phyloP scores from a whole-genome alignment of 176 grass and related monocot genomes.

The Elymus sibiricus region DNA sequence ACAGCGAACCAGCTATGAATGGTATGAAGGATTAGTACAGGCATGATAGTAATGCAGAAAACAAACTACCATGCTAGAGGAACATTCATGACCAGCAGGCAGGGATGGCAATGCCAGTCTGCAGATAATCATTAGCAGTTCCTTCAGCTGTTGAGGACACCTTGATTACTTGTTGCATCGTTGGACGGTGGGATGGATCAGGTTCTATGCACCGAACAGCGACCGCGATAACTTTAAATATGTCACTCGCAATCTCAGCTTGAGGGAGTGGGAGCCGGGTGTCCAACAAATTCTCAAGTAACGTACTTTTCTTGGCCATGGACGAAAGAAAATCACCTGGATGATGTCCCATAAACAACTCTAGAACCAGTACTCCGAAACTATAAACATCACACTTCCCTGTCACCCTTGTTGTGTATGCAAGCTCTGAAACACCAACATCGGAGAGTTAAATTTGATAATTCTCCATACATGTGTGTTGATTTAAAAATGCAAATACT shows the following conservation, averaged over 20 bases:
- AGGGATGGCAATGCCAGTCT: background rate
- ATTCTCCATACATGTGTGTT: no score
- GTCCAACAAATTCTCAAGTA: slow-evolving; percentile 10
- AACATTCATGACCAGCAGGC: background rate
- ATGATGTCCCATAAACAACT: slow-evolving; percentile 5
- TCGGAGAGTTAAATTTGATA: background rate
- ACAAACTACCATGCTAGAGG: background rate
- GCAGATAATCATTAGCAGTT: background rate
- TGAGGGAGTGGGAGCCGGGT: slow-evolving; percentile 2
- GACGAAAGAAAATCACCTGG: background rate
- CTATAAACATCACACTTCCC: background rate
- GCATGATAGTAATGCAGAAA: background rate
- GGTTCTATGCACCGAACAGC: background rate
- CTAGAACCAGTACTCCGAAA: background rate
- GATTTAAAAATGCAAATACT: no score
- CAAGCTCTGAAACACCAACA: background rate
- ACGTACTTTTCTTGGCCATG: background rate
- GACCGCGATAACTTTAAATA: background rate
- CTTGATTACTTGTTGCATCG: background rate
- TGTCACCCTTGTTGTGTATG: background rate
- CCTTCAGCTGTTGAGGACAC: background rate
- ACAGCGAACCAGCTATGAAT: background rate
- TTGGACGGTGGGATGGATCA: background rate
- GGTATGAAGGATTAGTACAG: background rate
- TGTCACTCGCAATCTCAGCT: background rate